Base-by-base conservation (phyloP, 1,284 basidiomycete species). In the Ganoderma sp. region DNA sequence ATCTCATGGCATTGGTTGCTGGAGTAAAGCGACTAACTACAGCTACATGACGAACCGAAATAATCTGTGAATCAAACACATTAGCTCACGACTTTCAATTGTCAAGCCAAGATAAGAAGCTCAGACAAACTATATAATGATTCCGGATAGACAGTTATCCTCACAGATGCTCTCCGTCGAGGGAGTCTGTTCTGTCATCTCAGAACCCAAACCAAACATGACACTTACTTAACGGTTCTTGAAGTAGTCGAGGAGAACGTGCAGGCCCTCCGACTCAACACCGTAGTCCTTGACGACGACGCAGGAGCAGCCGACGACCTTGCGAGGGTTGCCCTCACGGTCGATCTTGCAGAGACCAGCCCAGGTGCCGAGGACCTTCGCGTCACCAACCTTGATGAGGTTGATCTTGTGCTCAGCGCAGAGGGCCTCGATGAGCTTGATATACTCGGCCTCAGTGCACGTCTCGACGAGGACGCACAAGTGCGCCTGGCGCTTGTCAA, bases 341-440 rank as follows among this genome's bases (percentile, higher is more conserved):
- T 99, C 97, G 81, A 99, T 98, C 88, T 98, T 98, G 91, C 97
- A 98, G 73, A 99, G 90, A 82, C 97, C 97, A 77, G 96, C 96
- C 97, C 97, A 99, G 78, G 93, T 95, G 69, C 97, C 97, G 78
- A 99, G 92, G 75, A 97, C 91, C 87, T 99, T 99, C 80, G 95
- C 94, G 84, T 99, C 97, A 77, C 90, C 90, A 79, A 99, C 96
- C 87, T 98, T 98, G 92, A 99, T 98, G 75, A 99, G 86, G 88
- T 97, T 96, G 85, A 99, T 98, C 84, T 96, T 96, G 90, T 98
- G 95, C 87, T 98, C 97, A 75, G 95, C 95, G 83, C 97, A 99
- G 80, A 99, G 95, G 65, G 97, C 97, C 86, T 99, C 97, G 76
- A 99, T 98, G 86, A 99, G 95, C 88, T 99, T 99, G 89, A 98